Percentiles rank a stretch among this genome's conserved stretches.
These are phyloP conservation scores for Amphichorda felina DNA, from an alignment of 2,329 filamentous ascomycete species.

Conservation along the genomic window DNA sequence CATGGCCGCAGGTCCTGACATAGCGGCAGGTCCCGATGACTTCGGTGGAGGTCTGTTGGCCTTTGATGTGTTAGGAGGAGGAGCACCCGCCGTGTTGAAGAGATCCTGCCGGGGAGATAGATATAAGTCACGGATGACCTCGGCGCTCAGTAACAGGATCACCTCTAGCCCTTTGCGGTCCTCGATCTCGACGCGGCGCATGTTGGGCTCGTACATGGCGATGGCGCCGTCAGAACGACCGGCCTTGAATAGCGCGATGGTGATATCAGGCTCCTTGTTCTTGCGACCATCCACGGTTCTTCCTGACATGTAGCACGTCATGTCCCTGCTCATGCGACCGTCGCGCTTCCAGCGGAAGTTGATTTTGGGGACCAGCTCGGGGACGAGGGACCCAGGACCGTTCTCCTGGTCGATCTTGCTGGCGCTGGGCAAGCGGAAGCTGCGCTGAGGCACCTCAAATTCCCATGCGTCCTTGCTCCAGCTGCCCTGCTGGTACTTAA, in stretches of 20 bases:
- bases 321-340: slow-evolving; percentile 72
- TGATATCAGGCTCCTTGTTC: slow-evolving; percentile 89
- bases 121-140: slow-evolving; percentile 55
- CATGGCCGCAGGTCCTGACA: slow-evolving; percentile 27
- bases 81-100: slow-evolving; percentile 58
- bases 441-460: slow-evolving; percentile 81
- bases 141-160: slow-evolving; percentile 53
- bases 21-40: neutral
- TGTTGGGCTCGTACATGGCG: slow-evolving; percentile 88
- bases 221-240: slow-evolving; percentile 44
- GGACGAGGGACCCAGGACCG: slow-evolving; percentile 17
- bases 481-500: slow-evolving; percentile 60
- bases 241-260: slow-evolving; percentile 74
- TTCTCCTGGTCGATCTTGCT: slow-evolving; percentile 69
- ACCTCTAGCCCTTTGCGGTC: slow-evolving; percentile 90
- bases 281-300: slow-evolving; percentile 65
- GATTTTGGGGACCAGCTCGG: slow-evolving; percentile 56
- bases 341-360: slow-evolving; percentile 86
- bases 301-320: slow-evolving; percentile 80
- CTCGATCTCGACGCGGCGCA: slow-evolving; percentile 82
- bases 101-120: slow-evolving; percentile 55
- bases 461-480: slow-evolving; percentile 83
- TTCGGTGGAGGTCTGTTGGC: neutral
- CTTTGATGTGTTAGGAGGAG: slow-evolving; percentile 2
- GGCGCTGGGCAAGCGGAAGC: slow-evolving; percentile 68